Evolutionary conservation across 352 stramenopile species (phyloP).

Genomic region (Phytophthora constricta): DNA sequence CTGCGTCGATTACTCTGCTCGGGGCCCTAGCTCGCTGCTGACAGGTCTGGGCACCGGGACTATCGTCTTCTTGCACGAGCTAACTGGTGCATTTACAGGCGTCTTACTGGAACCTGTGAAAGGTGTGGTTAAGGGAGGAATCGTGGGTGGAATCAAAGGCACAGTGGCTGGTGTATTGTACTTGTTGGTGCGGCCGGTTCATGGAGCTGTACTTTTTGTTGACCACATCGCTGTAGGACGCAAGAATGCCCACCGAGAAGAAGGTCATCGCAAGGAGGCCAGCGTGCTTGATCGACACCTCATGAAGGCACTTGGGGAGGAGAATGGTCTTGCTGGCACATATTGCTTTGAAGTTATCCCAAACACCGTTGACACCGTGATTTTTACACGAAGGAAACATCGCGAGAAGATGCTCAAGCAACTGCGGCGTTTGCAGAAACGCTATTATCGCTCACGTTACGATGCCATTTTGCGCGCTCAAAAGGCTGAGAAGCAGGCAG

Average conservation of each 20-base stretch:
- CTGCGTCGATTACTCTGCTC: constrained; percentile 44
- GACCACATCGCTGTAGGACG: constrained; percentile 48
- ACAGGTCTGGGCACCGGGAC: constrained; percentile 24
- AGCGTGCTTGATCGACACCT: constrained; percentile 36
- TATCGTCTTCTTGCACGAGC: constrained; percentile 38
- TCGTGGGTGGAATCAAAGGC: constrained; percentile 27
- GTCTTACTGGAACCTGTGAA: constrained; percentile 43
- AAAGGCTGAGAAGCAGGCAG: constrained; percentile 15
- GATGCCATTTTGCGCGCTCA: constrained; percentile 22
- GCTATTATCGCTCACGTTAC: constrained; percentile 22
- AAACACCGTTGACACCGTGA: constrained; percentile 32
- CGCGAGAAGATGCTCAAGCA: constrained; percentile 31
- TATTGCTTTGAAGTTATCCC: constrained; percentile 26
- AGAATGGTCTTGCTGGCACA: constrained; percentile 28
- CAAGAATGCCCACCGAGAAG: constrained; percentile 45
- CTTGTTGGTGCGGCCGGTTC: constrained; percentile 40
- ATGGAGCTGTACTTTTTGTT: constrained; percentile 42
- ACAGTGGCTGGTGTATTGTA: constrained; percentile 29
- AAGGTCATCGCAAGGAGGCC: constrained; percentile 37
- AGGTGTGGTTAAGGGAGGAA: constrained; percentile 26
- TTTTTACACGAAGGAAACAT: constrained; percentile 29
- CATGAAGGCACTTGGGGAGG: constrained; percentile 32
- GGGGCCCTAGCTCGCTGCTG: constrained; percentile 39
- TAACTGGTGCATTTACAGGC: constrained; percentile 50
- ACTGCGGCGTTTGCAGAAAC: constrained; percentile 10